Base-by-base conservation (phyloP, 1,284 basidiomycete species). In the Trichosporon sp. region DNA sequence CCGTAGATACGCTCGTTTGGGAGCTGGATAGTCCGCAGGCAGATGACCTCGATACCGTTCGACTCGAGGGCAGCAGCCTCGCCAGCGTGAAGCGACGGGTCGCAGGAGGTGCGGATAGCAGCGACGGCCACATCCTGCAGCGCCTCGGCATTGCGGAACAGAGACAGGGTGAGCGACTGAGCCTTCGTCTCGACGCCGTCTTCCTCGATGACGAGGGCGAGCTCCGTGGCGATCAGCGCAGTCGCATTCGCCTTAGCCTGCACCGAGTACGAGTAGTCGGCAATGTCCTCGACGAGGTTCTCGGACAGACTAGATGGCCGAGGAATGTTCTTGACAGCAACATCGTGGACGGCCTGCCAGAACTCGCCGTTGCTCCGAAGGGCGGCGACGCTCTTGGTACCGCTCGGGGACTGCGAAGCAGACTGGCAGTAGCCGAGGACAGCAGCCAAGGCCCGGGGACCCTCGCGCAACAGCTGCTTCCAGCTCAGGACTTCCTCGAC, bases 371-470 rank as follows among this genome's bases (percentile, higher is more conserved):
- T 69, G 25, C 70, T 73, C 1, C 78, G 73, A 2, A 81, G 68
- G 0, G 73, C 62, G 5, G 70, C 38, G 29, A 79, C 72, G 2
- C 71, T 68, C 25, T 69, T 72, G 21, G 72, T 66, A 3, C 76
- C 75, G 2, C 75, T 71, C 0, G 80, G 74, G 2, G 74, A 76
- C 25, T 69, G 68, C 29, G 79, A 62, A 1, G 93, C 89, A 9
- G 89, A 86, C 72, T 91, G 88, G 69, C 95, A 83, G 84, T 95
- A 97, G 9, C 88, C 86, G 65, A 97, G 83, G 6, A 92, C 87
- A 11, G 90, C 88, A 1, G 90, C 87, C 7, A 98, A 86, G 12
- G 94, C 83, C 32, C 90, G 87, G 0, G 93, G 92, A 68, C 91
- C 91, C 27, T 87, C 79, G 47, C 90, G 87, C 89, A 91, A 92